Conservation (phyloP, 164 flowering plant genomes). For the Berberis vulgaris region DNA sequence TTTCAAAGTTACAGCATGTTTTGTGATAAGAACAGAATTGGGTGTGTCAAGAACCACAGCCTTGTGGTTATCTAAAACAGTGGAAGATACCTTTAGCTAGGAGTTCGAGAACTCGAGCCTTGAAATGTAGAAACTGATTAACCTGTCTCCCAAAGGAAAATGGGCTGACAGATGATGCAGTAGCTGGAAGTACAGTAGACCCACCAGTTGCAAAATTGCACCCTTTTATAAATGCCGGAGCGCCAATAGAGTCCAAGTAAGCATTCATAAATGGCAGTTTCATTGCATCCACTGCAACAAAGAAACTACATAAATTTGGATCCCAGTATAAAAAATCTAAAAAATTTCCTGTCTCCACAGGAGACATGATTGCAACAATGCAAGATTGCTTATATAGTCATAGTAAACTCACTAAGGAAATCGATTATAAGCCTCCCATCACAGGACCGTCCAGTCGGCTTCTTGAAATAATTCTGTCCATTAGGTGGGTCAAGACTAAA, state of each 20-base stretch:
- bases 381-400: background rate
- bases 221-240: conserved; percentile 62
- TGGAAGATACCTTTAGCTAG: conserved; percentile 34
- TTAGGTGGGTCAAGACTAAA: conserved; percentile 35
- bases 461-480: conserved; percentile 38
- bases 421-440: conserved; percentile 65
- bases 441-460: conserved; percentile 50
- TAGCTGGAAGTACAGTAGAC: conserved; percentile 71
- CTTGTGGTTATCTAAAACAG: background rate
- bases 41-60: background rate
- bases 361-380: background rate
- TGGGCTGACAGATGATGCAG: conserved; percentile 63
- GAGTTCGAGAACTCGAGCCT: conserved; percentile 55
- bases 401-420: conserved; percentile 36
- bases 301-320: too few relatives aligned
- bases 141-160: conserved; percentile 85
- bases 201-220: conserved; percentile 94
- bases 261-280: conserved; percentile 73
- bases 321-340: too few relatives aligned
- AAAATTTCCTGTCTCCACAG: too few relatives aligned
- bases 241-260: conserved; percentile 73
- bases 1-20: too few relatives aligned
- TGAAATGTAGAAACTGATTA: conserved; percentile 71
- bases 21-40: too few relatives aligned
- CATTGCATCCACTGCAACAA: conserved; percentile 70